These are phyloP conservation scores for Starmerella sp. DNA, from an alignment of 805 yeast genomes.

Conservation along the genomic window DNA sequence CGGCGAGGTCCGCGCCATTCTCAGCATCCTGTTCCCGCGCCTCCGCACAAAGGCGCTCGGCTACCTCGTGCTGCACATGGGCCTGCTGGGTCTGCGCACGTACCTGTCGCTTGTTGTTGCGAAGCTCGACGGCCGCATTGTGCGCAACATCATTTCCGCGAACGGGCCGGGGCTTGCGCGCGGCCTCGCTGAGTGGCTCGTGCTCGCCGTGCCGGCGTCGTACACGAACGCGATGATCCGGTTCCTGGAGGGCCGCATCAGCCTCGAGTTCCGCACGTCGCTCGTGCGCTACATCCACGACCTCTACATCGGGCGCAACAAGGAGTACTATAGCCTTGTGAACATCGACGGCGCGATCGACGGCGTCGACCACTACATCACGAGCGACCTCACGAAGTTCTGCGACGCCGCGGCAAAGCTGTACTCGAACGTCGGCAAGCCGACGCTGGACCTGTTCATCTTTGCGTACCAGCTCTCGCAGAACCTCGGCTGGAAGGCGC, in stretches of 20 bases:
- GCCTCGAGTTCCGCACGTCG: conserved; percentile 75
- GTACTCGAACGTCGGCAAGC: conserved; percentile 84
- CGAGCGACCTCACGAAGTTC: conserved; percentile 73
- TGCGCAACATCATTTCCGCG: conserved; percentile 75
- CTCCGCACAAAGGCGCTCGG: conserved; percentile 55
- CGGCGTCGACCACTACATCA: conserved; percentile 76
- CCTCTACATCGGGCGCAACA: conserved; percentile 64
- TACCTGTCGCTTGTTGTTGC: conserved; percentile 81
- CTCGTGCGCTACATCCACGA: conserved; percentile 82
- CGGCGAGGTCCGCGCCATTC: conserved; percentile 60
- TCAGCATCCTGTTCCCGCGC: conserved; percentile 74
- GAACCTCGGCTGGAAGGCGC: conserved; percentile 78
- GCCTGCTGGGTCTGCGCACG: conserved; percentile 68
- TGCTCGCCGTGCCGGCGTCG: conserved; percentile 85
- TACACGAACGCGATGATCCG: conserved; percentile 86
- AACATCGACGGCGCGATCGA: conserved; percentile 43
- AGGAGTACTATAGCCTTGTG: conserved; percentile 74
- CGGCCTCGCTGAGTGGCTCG: conserved; percentile 76
- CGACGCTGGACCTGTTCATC: conserved; percentile 72
- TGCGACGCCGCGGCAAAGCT: conserved; percentile 71
- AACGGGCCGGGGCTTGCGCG: conserved; percentile 61
- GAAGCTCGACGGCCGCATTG: conserved; percentile 82
- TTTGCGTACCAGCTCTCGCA: conserved; percentile 76
- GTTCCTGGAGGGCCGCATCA: conserved; percentile 60
- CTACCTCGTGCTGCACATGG: conserved; percentile 56